Evolutionary conservation across 2,329 filamentous ascomycete genomes (phyloP).

Genomic region (Pseudophaeomoniella oleicola): DNA sequence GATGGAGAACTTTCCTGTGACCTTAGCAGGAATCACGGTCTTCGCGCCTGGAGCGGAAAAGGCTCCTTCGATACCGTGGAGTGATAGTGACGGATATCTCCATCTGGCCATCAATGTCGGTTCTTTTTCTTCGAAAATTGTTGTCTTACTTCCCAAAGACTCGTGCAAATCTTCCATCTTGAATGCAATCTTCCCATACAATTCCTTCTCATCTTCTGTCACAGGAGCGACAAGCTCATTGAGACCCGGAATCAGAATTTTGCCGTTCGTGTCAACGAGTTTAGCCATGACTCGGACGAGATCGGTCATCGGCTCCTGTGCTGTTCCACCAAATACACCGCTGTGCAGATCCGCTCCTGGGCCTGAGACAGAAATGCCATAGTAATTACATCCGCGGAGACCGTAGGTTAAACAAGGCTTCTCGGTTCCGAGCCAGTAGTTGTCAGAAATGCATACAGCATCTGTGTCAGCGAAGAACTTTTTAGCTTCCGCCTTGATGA

Average conservation of each 20-base stretch:
- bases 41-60: conserved; percentile 90
- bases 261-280: conserved; percentile 78
- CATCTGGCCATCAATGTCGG: conserved; percentile 87
- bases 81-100: conserved; percentile 83
- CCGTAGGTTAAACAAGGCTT: conserved; percentile 97
- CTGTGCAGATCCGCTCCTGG: conserved; percentile 90
- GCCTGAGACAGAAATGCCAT: conserved; percentile 77
- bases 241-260: conserved; percentile 88
- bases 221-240: conserved; percentile 84
- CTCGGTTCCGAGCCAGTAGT: conserved; percentile 99
- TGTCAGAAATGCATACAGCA: conserved; percentile 95
- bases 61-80: conserved; percentile 90
- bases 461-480: conserved; percentile 92
- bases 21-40: conserved; percentile 96
- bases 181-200: conserved; percentile 87
- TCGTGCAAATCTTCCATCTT: conserved; percentile 93
- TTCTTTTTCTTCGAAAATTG: conserved; percentile 81
- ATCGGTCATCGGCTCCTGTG: conserved; percentile 98
- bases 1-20: conserved; percentile 96
- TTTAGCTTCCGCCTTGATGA: conserved; percentile 82
- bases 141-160: conserved; percentile 76
- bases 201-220: conserved; percentile 66
- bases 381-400: conserved; percentile 95
- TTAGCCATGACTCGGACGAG: conserved; percentile 67
- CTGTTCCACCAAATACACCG: conserved; percentile 90